These are phyloP conservation scores for Ceratocystis huliohia DNA, from an alignment of 2,329 filamentous ascomycete species.

Conservation along the genomic window DNA sequence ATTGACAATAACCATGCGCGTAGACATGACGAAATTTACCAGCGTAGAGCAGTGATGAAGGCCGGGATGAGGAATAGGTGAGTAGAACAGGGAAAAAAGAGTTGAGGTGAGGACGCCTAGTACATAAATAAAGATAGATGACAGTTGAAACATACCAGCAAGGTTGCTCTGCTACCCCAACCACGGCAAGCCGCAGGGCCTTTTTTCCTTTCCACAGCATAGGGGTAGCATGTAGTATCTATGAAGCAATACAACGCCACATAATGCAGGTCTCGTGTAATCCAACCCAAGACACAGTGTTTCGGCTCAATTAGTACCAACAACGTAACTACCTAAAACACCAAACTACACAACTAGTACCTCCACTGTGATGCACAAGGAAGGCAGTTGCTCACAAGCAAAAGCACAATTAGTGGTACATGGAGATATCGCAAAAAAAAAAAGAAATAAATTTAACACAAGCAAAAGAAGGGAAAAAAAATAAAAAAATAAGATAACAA, in stretches of 20 bases:
- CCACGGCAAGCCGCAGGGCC: background rate
- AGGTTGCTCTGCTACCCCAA: background rate
- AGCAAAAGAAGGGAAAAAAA: background rate
- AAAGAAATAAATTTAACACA: background rate
- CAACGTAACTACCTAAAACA: too few species aligned
- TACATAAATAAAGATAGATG: background rate
- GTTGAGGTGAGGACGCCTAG: background rate
- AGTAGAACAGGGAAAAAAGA: background rate
- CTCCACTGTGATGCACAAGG: too few species aligned
- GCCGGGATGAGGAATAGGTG: too few species aligned
- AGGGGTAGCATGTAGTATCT: too few species aligned
- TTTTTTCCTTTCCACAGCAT: background rate
- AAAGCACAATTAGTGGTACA: background rate
- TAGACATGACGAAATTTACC: background rate
- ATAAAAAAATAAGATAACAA: background rate
- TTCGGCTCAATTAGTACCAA: too few species aligned
- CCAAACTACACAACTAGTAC: too few species aligned
- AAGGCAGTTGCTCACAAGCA: background rate
- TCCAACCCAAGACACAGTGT: too few species aligned
- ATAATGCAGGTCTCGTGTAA: too few species aligned
- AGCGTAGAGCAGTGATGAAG: too few species aligned
- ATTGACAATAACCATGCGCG: background rate
- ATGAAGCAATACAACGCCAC: too few species aligned
- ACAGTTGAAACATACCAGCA: too few species aligned
- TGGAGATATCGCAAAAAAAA: background rate